Evolutionary conservation across 2,329 filamentous ascomycete species (phyloP), one percentile per base, ranked within the genome.

Genomic region (Neopestalotiopsis sp.): DNA sequence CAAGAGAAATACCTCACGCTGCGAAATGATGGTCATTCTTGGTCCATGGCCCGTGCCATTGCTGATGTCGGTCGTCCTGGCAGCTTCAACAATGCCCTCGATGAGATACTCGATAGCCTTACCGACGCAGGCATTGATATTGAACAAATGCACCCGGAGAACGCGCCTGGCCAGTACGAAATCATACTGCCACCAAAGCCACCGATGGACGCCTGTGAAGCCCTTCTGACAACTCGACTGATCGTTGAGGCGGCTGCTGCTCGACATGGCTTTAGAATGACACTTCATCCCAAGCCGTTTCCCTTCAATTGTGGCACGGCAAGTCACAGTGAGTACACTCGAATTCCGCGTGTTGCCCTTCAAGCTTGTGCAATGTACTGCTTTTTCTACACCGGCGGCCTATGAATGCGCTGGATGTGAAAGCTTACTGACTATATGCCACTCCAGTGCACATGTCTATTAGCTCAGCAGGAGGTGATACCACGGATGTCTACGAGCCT

Each of bases 81-180:
- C 0, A 78, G 79, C 24, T 84, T 90, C 40, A 78, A 88, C 0
- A 83, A 86, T 1, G 84, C 93, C 17, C 81, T 94, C 2, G 88
- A 90, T 52, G 88, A 92, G 63, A 92, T 95, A 28, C 85, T 90
- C 4, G 83, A 86, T 1, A 81, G 82, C 2, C 85, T 97, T 1
- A 85, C 85, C 1, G 79, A 82, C 0, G 87, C 90, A 13, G 91
- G 87, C 38, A 91, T 96, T 65, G 80, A 88, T 34, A 81, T 94
- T 9, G 89, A 94, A 71, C 89, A 93, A 78, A 87, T 94, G 74
- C 94, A 97, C 73, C 84, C 93, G 0, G 93, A 96, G 78, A 89
- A 88, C 57, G 89, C 91, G 0, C 85, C 87, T 0, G 92, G 92
- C 1, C 93, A 96, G 77, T 96, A 92, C 78, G 93, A 95, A 78